Conservation (phyloP, 2,329 filamentous ascomycete genomes). For the Colletotrichum godetiae region DNA sequence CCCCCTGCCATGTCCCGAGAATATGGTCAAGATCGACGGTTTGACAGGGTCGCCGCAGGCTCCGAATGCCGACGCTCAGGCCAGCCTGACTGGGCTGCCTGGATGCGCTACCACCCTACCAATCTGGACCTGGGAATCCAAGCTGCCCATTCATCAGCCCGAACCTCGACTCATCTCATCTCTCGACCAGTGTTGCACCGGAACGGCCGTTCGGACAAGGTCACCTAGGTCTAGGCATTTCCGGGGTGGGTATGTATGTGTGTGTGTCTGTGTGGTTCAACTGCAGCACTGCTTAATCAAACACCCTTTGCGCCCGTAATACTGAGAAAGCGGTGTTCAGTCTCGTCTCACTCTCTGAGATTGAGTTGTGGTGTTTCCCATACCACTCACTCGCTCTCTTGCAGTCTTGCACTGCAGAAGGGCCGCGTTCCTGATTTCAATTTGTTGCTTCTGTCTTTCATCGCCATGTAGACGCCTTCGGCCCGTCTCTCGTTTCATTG, state of each 20-base stretch:
- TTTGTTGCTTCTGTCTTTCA: background rate
- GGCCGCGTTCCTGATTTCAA: background rate
- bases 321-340: background rate
- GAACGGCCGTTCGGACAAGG: background rate
- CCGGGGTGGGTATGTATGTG: no score
- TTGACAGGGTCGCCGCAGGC: background rate
- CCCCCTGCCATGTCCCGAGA: background rate
- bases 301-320: background rate
- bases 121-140: background rate
- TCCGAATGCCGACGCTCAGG: background rate
- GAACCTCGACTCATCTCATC: background rate
- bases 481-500: background rate
- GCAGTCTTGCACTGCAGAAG: background rate
- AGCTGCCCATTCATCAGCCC: background rate
- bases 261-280: no score
- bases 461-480: background rate
- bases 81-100: background rate
- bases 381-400: background rate
- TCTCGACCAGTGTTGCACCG: background rate
- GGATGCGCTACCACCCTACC: background rate
- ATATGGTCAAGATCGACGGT: background rate
- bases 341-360: background rate
- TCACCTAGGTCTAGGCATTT: background rate
- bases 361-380: background rate
- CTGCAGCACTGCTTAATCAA: background rate